Base-by-base conservation (phyloP, 805 yeast species). In the Lipomyces yamadae region DNA sequence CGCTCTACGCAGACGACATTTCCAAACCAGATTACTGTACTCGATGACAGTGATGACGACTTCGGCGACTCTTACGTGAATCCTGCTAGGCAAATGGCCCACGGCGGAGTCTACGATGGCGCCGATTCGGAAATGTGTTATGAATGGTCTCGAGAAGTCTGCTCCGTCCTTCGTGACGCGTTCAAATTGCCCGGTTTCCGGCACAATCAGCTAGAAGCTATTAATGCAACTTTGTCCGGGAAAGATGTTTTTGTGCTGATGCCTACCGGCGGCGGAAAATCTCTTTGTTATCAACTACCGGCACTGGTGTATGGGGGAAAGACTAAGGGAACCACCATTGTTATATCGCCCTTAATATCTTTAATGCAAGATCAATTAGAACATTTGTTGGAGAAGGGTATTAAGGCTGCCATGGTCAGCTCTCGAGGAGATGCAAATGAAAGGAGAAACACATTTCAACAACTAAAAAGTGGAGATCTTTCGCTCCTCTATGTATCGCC, bases 221-320 rank as follows among this genome's bases (percentile, higher is more conserved):
- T 95, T 4, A 86, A 88, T 73, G 88, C 96, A 1, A 88, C 84
- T 1, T 91, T 37, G 74, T 88, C 84, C 4, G 97, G 97, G 0
- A 83, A 84, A 56, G 99, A 95, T 76, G 97, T 91, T 0, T 92
- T 95, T 79, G 98, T 95, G 1, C 81, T 95, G 72, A 94, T 95
- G 97, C 99, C 99, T 0, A 95, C 99, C 0, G 99, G 99, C 50
- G 99, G 99, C 60, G 99, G 99, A 60, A 95, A 95, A 76, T 93
- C 98, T 0, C 79, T 95, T 37, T 95, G 99, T 76, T 95, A 93
- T 77, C 99, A 95, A 77, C 81, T 95, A 48, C 98, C 99, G 0
- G 97, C 99, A 0, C 81, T 95, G 56, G 87, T 94, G 1, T 81
- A 82, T 54, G 81, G 88, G 1, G 97, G 97, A 0, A 81, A 76